These are phyloP conservation scores for Boletus smithii DNA, from an alignment of 1,284 basidiomycete genomes.

Conservation along the genomic window DNA sequence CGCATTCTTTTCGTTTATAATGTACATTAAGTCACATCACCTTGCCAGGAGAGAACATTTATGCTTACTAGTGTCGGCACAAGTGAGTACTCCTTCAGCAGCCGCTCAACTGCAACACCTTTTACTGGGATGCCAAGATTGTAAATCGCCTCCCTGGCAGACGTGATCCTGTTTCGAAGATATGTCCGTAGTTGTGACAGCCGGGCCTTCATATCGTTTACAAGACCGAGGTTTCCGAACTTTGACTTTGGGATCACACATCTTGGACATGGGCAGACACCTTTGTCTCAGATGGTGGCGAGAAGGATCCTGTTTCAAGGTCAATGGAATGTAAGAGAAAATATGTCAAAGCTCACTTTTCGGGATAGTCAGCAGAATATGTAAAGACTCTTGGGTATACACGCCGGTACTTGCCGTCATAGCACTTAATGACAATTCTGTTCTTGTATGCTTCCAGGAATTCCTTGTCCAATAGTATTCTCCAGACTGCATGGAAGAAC, in stretches of 20 bases:
- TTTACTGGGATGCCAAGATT: too few relatives aligned
- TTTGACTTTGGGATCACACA: neutral
- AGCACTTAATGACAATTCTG: neutral
- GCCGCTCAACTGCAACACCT: too few relatives aligned
- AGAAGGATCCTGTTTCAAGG: neutral
- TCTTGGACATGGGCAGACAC: neutral
- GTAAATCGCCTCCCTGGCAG: too few relatives aligned
- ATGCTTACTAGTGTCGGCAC: too few relatives aligned
- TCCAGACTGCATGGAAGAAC: neutral
- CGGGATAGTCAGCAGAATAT: neutral
- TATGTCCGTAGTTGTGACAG: too few relatives aligned
- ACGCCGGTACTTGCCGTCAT: neutral
- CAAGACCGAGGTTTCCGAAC: neutral
- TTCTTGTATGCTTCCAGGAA: neutral
- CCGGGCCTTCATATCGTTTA: neutral
- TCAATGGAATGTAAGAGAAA: too few relatives aligned
- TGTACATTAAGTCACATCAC: too few relatives aligned
- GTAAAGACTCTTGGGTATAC: neutral
- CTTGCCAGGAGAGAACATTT: too few relatives aligned
- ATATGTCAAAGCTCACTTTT: conserved; percentile 15
- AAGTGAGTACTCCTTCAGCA: too few relatives aligned
- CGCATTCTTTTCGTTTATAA: too few relatives aligned
- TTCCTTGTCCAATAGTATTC: neutral
- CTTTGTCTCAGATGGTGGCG: neutral
- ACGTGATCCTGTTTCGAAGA: too few relatives aligned